Evolutionary conservation across 2,329 filamentous ascomycete genomes (phyloP).

Genomic region (Mariannaea sp.): DNA sequence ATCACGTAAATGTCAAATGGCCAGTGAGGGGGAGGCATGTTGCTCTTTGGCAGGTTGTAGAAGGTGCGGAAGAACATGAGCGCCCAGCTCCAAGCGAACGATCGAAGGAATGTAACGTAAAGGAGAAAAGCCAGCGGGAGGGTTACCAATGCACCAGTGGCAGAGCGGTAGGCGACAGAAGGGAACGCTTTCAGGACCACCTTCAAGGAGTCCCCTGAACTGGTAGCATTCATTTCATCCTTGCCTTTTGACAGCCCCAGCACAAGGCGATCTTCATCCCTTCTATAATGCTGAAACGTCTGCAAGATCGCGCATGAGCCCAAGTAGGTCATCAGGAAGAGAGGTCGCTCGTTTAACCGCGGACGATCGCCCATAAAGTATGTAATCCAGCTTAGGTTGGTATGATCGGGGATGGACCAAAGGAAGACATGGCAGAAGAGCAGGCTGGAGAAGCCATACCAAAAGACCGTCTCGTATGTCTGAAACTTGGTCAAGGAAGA

Average conservation of each 20-base stretch:
- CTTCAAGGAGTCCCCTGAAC: conserved; percentile 41
- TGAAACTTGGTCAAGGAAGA: conserved; percentile 62
- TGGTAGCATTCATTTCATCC: conserved; percentile 32
- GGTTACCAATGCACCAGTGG: conserved; percentile 48
- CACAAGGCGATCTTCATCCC: conserved; percentile 72
- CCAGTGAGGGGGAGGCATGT: conserved; percentile 62
- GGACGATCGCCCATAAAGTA: conserved; percentile 72
- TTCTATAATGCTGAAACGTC: conserved; percentile 69
- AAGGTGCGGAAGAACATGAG: conserved; percentile 73
- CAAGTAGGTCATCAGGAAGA: conserved; percentile 78
- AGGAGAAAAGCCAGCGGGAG: conserved; percentile 56
- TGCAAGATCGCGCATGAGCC: conserved; percentile 71
- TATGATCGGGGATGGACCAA: conserved; percentile 64
- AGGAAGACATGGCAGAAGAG: conserved; percentile 83
- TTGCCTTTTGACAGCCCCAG: conserved; percentile 38
- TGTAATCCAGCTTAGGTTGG: conserved; percentile 75
- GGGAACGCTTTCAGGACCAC: conserved; percentile 48
- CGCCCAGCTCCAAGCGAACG: conserved; percentile 69
- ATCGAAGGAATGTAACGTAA: conserved; percentile 67
- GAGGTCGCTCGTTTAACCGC: conserved; percentile 81
- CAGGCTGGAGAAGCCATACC: conserved; percentile 78
- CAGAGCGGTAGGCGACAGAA: conserved; percentile 43
- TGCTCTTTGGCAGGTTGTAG: conserved; percentile 75
- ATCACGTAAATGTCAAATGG: conserved; percentile 63
- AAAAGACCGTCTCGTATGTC: conserved; percentile 71